Base-by-base conservation (phyloP, 176 grass and related monocot genomes). In the Zoysia japonica region DNA sequence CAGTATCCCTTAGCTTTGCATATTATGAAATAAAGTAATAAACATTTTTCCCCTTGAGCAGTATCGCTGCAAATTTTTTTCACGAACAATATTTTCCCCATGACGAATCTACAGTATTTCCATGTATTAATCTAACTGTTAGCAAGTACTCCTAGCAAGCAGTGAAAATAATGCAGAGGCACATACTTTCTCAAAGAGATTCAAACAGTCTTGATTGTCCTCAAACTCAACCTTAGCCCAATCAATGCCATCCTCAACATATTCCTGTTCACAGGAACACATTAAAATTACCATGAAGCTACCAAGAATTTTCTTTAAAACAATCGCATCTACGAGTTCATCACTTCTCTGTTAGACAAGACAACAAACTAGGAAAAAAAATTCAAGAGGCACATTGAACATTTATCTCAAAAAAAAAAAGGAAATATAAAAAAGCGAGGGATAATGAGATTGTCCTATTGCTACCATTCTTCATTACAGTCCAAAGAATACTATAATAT, bases 171-270 rank as follows among this genome's bases (percentile, higher is more conserved):
- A 55, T 70, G n/a, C 15, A 78, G 20, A 50, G 66, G 11, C 10
- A 39, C 88, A 64, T 91, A 94, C 92, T 88, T 95, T 99, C 76
- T 99, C 96, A 43, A 99, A 95, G 64, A 99, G 84, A 87, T 91
- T 91, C 72, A 99, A 84, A 77, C 96, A 95, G 50, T 91, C 88
- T 81, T 94, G 81, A 52, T 99, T 99, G 72, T 99, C 96, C 75
- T 95, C 96, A 82, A 99, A 99, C 39, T 99, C 90, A 81, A 99
- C 96, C 71, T 99, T 99, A 68, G 90, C 86, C 96, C 96, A 99
- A 79, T 99, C 96, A 59, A 99, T 99, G 70, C 96, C 96, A 79
- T 99, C 96, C 63, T 99, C 90, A 79, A 95, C 79, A 72, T 99
- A 99, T 85, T 99, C 96, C 92, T 94, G 85, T 43, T 52, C 49